Evolutionary conservation across 164 flowering plant genomes (phyloP), one percentile per base, ranked within the genome.

Genomic region (Akebia trifoliata): DNA sequence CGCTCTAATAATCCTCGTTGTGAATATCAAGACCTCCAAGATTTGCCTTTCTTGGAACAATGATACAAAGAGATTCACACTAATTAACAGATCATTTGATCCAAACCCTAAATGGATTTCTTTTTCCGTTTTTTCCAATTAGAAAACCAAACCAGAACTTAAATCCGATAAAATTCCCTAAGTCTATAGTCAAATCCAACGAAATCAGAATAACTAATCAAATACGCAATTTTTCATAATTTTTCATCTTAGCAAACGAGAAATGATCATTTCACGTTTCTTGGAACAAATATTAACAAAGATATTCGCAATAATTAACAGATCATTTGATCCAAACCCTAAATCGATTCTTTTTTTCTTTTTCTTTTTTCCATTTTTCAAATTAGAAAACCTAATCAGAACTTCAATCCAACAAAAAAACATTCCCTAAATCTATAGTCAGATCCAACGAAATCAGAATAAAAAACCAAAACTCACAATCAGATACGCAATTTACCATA

Each of bases 401-500:
- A 5, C n/a, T 45, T 8, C 12, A 54, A 54, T 0, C 54, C 24
- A 17, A 22, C 10, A 7, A n/a, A 50, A 14, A 50, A 34, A 39
- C 4, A 42, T 28, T 9, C 59, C 34, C 48, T n/a, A 42, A 26
- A 26, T 28, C 30, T 36, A 54, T 6, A 55, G 29, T 10, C 46
- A 25, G 25, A 63, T 49, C 60, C 6, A 29, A 30, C 18, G 6
- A 28, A 29, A 17, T 20, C 42, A 57, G 8, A 29, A 59, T 38
- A 6, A 44, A 29, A 1, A 44, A 62, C 14, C 20, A 14, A 54
- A 48, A 3, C 45, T 24, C 30, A 37, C 22, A 6, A 34, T 40
- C 35, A 39, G 40, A 28, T 11, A 35, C 14, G 8, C 10, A 55
- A 63, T 35, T 10, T 10, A 12, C 8, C 30, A 5, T 14, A 11